Conservation (phyloP, 345 rosid genomes). For the Erysimum cheiranthoides region DNA sequence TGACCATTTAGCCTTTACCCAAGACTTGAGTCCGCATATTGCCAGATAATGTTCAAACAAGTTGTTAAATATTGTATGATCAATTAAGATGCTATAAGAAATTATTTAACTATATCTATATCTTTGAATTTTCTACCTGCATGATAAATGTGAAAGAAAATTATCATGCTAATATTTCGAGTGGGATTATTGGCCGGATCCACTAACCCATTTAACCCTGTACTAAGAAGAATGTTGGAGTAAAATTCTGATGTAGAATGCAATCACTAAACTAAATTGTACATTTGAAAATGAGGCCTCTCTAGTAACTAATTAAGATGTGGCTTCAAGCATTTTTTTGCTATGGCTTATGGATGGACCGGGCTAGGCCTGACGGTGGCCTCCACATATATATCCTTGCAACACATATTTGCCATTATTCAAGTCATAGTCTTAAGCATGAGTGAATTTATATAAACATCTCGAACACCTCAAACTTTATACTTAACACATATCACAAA, state of each 20-base stretch:
- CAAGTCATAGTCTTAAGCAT: not conserved
- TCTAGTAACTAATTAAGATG: not conserved
- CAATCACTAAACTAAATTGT: not conserved
- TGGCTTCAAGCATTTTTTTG: not conserved
- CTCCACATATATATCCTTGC: not conserved
- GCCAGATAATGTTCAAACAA: no score
- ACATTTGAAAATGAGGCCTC: not conserved
- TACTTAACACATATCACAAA: not conserved
- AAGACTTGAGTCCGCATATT: no score
- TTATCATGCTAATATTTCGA: no score
- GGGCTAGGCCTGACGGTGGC: not conserved
- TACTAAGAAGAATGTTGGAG: no score
- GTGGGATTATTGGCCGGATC: no score
- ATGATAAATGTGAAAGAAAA: no score
- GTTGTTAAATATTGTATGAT: not conserved
- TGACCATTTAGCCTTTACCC: no score
- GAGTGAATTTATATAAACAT: not conserved
- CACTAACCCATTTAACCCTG: no score
- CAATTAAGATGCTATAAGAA: not conserved
- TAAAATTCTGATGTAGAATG: no score
- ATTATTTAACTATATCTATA: no score
- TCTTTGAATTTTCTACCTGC: not conserved
- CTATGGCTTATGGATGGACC: not conserved
- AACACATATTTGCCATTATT: no score
- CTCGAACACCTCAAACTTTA: not conserved